Conservation (phyloP, 495 filamentous ascomycete species). For the Trichoderma gamsii region DNA sequence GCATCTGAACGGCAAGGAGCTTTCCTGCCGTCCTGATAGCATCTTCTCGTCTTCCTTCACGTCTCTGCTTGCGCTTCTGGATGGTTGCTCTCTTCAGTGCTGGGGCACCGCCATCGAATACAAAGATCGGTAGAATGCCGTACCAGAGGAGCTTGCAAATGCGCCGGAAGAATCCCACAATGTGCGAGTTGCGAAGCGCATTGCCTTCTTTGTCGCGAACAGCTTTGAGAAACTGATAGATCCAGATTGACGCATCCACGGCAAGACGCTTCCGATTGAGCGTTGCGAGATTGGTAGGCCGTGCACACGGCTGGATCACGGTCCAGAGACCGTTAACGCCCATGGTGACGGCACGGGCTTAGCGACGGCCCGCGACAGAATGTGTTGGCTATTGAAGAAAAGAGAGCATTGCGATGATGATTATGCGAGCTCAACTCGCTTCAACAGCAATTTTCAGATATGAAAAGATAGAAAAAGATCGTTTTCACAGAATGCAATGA, state of each 20-base stretch:
- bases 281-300: slow-evolving; percentile 87
- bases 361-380: neutral
- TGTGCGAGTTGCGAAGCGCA: slow-evolving; percentile 86
- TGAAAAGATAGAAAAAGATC: neutral
- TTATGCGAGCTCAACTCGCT: neutral
- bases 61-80: slow-evolving; percentile 62
- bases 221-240: slow-evolving; percentile 98
- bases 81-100: slow-evolving; percentile 88
- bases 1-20: slow-evolving; percentile 87
- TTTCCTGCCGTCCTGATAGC: slow-evolving; percentile 83
- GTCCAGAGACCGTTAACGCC: slow-evolving; percentile 98
- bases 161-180: slow-evolving; percentile 95
- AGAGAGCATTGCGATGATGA: neutral
- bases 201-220: slow-evolving; percentile 98
- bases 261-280: slow-evolving; percentile 92
- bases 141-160: slow-evolving; percentile 96
- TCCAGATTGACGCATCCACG: slow-evolving; percentile 98
- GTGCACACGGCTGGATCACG: slow-evolving; percentile 84
- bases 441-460: neutral
- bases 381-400: neutral
- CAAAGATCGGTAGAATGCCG: slow-evolving; percentile 95
- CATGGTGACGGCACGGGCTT: slow-evolving; percentile 46
- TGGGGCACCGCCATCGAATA: slow-evolving; percentile 95
- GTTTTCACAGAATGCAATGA: neutral
- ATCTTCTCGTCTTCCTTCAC: slow-evolving; percentile 90